These are phyloP conservation scores for Casuarina equisetifolia DNA, from an alignment of 306 rosid species.

Conservation along the genomic window DNA sequence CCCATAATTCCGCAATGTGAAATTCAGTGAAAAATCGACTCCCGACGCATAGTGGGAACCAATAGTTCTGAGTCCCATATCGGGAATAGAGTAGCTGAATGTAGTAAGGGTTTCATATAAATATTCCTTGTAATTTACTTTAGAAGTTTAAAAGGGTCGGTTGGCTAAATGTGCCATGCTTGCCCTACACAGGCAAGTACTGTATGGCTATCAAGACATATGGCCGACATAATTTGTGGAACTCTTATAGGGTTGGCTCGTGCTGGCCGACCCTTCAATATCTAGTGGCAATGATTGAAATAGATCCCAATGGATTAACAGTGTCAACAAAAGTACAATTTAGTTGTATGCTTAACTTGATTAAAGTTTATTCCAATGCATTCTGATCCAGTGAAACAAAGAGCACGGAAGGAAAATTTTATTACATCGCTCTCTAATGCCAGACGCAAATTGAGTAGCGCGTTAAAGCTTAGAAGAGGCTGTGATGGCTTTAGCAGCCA, in stretches of 20 bases:
- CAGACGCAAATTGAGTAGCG: not conserved
- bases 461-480: slow-evolving; percentile 32
- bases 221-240: slow-evolving; percentile 85
- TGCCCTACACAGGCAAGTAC: slow-evolving; percentile 47
- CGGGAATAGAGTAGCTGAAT: not conserved
- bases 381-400: not conserved
- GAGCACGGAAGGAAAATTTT: too few relatives aligned
- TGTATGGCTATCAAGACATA: slow-evolving; percentile 89
- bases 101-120: not conserved
- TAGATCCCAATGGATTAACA: too few relatives aligned
- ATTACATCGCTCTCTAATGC: too few relatives aligned
- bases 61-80: slow-evolving; percentile 19
- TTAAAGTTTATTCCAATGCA: not conserved
- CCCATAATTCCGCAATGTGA: too few relatives aligned
- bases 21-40: too few relatives aligned
- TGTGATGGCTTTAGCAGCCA: slow-evolving; percentile 9
- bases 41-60: too few relatives aligned
- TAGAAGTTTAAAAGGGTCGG: slow-evolving; percentile 34
- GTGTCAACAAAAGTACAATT: too few relatives aligned
- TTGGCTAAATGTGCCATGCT: slow-evolving; percentile 87
- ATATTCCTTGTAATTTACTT: accelerated
- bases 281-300: not conserved
- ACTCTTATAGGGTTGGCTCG: slow-evolving; percentile 53
- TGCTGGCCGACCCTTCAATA: slow-evolving; percentile 43
- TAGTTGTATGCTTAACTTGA: too few relatives aligned